Base-by-base conservation (phyloP, 2,329 filamentous ascomycete species). In the Alternaria triticina region DNA sequence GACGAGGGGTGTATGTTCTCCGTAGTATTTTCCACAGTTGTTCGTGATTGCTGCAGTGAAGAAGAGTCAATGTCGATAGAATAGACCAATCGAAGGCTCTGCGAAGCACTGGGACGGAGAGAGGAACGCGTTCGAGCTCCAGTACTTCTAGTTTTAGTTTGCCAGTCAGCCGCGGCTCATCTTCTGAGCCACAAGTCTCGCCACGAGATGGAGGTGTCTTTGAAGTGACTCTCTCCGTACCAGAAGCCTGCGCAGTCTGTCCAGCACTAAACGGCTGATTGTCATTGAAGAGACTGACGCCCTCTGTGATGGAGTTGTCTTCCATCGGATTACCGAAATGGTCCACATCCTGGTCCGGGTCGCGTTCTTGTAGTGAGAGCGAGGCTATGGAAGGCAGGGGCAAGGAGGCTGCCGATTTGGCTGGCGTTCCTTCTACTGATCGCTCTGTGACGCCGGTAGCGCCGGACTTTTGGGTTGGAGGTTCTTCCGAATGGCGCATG, bases 21-120 rank as follows among this genome's bases (percentile, higher is more conserved):
- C 88, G 87, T 13, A 96, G 83, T 56, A 89, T 86, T 72, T 89
- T 90, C 92, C 92, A 96, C 3, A 96, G 83, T 60, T 87, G 86
- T 63, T 94, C 91, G 72, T 93, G 89, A 56, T 91, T 87, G 33
- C 85, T 83, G 74, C 92, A 96, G 65, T 90, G 85, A 49, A 96
- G 86, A 20, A 96, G 85, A 1, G 93, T 95, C 54, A 96, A 80
- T 15, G 84, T 90, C 3, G 89, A 91, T 56, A 96, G 78, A 10
- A 86, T 83, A 1, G 88, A 88, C 91, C 91, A 96, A 79, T 96
- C 91, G 45, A 96, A 85, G 2, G 88, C 90, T 64, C 87, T 87
- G 50, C 88, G 85, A 58, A 93, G 84, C n/a, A 92, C 88, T 9
- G 88, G 84, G 45, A 93, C 85, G 1, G 90, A 93, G n/a, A 96